A percentile compares a stretch with the other conserved stretches of the same genome.
Conservation (phyloP, 129 eudicot species). For the Flaveria robusta region DNA sequence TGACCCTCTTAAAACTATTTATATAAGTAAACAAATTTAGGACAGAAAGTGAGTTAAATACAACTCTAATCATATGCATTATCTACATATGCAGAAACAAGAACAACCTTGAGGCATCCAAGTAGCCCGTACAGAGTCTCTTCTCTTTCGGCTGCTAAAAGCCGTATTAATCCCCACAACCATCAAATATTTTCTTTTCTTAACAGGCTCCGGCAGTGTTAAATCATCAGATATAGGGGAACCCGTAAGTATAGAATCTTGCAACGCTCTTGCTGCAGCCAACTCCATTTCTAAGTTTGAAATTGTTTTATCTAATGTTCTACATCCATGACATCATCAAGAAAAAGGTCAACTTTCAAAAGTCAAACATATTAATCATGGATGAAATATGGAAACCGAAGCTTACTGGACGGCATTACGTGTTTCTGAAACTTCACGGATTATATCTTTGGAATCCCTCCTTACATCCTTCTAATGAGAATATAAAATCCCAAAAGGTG, state of each 20-base stretch:
- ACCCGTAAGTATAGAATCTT: constrained; percentile 78
- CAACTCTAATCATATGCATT: not conserved
- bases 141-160: constrained; percentile 91
- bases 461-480: constrained; percentile 51
- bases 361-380: constrained; percentile 10
- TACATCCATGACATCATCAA: constrained; percentile 19
- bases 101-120: constrained; percentile 92
- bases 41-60: not conserved
- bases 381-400: not conserved
- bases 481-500: constrained; percentile 2
- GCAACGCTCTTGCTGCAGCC: constrained; percentile 92
- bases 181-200: constrained; percentile 85
- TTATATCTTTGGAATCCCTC: constrained; percentile 47
- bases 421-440: constrained; percentile 67
- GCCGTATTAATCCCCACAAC: constrained; percentile 96
- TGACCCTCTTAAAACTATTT: not conserved
- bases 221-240: constrained; percentile 72
- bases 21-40: not conserved
- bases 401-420: constrained; percentile 73
- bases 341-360: constrained; percentile 9
- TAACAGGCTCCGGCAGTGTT: constrained; percentile 51
- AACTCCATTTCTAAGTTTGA: constrained; percentile 90
- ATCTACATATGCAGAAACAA: not conserved
- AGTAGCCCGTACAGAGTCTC: constrained; percentile 95
- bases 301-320: constrained; percentile 69